Evolutionary conservation across 768 basidiomycete genomes (phyloP), one percentile per base, ranked within the genome.

Genomic region (Baorangia bicolor): DNA sequence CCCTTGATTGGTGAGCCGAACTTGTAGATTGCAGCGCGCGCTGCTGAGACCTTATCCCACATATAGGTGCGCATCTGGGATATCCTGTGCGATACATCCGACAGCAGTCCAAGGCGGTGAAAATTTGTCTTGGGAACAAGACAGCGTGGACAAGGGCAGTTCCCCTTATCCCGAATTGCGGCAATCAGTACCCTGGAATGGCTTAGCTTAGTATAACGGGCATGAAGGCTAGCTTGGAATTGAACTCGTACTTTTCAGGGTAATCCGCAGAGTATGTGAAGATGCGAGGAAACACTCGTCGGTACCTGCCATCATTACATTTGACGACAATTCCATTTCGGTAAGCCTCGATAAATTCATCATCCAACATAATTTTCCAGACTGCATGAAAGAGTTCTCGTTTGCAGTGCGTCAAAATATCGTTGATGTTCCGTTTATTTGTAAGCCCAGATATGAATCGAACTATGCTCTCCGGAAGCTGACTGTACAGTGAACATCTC

Each of bases 251-350:
- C 75, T 76, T 76, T 23, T 76, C 73, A 0, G 73, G 73, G 39
- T 75, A 75, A 46, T 75, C 70, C 0, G 70, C 71, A 3, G 69
- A 67, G 43, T 74, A 74, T 1, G 70, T 72, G 30, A 74, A 69
- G 0, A 74, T 61, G 0, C 62, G 53, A 3, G 68, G 67, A 34
- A 64, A 74, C 1, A 72, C 46, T 16, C 61, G 47, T 0, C 61
- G 53, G 5, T 42, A 16, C 10, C 58, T 46, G 12, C 67, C 65
- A 49, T 72, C 65, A 7, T 45, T 25, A 30, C 69, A 72, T 3
- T 13, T 39, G 10, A 68, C 49, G 0, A 69, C 64, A 1, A 69
- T 62, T 1, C 70, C 68, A 49, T 68, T 41, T 23, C 9, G 6
- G 23, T 69, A n/a, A n/a, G n/a, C n/a, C n/a, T n/a, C n/a, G n/a